Percentiles rank a stretch among this genome's conserved stretches.
Conservation (phyloP, 2,329 filamentous ascomycete species). For the Neonectria hederae region DNA sequence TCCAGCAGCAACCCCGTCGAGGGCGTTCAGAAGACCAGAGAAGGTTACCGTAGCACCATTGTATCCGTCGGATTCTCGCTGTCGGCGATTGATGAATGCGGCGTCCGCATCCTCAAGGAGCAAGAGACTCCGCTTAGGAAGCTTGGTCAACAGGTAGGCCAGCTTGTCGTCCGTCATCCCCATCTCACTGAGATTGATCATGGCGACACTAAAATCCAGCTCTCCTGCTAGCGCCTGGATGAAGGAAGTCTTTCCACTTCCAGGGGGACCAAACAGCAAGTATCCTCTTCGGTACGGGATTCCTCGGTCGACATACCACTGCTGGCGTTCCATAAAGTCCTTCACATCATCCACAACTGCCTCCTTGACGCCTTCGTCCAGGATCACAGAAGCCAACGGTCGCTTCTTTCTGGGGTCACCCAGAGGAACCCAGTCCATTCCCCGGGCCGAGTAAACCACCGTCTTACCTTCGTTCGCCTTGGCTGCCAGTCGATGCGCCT, state of each 20-base stretch:
- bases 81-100: constrained; percentile 83
- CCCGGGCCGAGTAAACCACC: constrained; percentile 85
- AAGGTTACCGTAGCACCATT: constrained; percentile 91
- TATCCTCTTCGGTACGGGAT: constrained; percentile 94
- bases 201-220: constrained; percentile 90
- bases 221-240: constrained; percentile 96
- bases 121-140: constrained; percentile 83
- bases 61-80: constrained; percentile 83
- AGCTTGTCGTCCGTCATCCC: constrained; percentile 91
- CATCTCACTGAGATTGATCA: constrained; percentile 89
- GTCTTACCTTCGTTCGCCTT: constrained; percentile 92
- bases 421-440: constrained; percentile 85
- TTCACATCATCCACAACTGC: constrained; percentile 80
- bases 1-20: constrained; percentile 92
- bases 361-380: constrained; percentile 86
- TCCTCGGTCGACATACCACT: constrained; percentile 94
- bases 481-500: constrained; percentile 83
- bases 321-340: constrained; percentile 80
- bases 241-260: constrained; percentile 94
- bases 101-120: constrained; percentile 92
- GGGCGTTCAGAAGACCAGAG: constrained; percentile 84
- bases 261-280: constrained; percentile 86
- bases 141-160: constrained; percentile 84
- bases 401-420: constrained; percentile 87
- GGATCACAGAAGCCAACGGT: constrained; percentile 85